Base-by-base conservation (phyloP, 169 alveolate genomes). In the Cryptosporidium ryanae region DNA sequence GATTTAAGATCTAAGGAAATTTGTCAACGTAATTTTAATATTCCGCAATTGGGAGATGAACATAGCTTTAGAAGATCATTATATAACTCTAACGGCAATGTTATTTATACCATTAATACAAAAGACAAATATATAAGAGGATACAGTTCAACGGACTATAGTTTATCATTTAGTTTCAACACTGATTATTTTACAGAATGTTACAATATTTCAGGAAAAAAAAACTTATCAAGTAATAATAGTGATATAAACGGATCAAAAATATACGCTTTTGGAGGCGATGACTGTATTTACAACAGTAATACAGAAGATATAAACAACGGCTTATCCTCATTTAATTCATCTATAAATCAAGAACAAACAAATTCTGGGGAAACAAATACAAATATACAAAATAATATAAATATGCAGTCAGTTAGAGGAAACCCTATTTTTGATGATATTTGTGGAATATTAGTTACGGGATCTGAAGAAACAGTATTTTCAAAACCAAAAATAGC, bases 401-500 rank as follows among this genome's bases (percentile, higher is more conserved):
- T 21, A 21, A 21, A 44, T 52, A 17, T 68, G 13, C 83, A 50
- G 25, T 68, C 83, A 18, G 66, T 68, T 17, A 68, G 83, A 27
- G 66, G 83, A 8, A 66, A 68, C n/a, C 83, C 83, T 3, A 68
- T 68, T 17, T 68, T 50, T 68, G 66, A 64, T 18, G 83, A 68
- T 68, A 21, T 68, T 32, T 46, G 61, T 27, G 83, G 83, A 17
- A 31, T 68, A 50, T 52, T 52, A 50, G 55, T 43, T 0, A 27
- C 46, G 21, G 66, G 49, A n/a, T 54, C 66, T 50, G 55, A 48
- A 32, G 46, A 38, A 38, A 38, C 46, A 38, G 82, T 55, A 48
- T 23, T 43, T 25, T 66, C 82, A 44, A 68, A 68, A 31, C 13
- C 63, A 12, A 52, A 52, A 52, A 21, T 52, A 52, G 21, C 63